These are phyloP conservation scores for Trichoderma sp. DNA, from an alignment of 2,329 filamentous ascomycete species.

Conservation along the genomic window DNA sequence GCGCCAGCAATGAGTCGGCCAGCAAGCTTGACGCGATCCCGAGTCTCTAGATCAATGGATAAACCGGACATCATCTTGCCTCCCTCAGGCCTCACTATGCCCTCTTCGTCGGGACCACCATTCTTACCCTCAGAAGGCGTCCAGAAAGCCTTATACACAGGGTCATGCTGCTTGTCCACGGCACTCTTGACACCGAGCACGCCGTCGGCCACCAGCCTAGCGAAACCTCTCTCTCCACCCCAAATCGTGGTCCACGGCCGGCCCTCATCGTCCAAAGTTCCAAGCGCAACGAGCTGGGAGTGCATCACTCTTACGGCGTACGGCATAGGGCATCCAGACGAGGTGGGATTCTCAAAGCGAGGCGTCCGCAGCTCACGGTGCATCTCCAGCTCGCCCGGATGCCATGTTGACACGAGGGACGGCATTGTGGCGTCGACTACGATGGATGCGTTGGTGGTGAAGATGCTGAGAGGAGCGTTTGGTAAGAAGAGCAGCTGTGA, in stretches of 20 bases:
- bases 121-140: conserved; percentile 17
- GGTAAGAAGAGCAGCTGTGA: background rate
- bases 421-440: conserved; percentile 1
- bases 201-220: conserved; percentile 56
- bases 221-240: conserved; percentile 71
- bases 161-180: conserved; percentile 63
- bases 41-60: conserved; percentile 49
- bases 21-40: conserved; percentile 70
- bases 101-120: background rate
- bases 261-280: conserved; percentile 62
- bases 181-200: conserved; percentile 62
- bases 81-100: conserved; percentile 33
- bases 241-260: conserved; percentile 75
- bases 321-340: conserved; percentile 57
- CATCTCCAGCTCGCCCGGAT: conserved; percentile 64
- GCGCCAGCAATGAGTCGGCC: conserved; percentile 66
- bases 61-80: conserved; percentile 46
- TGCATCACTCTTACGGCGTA: conserved; percentile 58
- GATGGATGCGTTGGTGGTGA: conserved; percentile 14
- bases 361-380: conserved; percentile 60
- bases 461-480: background rate
- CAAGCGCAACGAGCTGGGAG: conserved; percentile 69
- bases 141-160: conserved; percentile 64
- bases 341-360: conserved; percentile 61
- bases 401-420: conserved; percentile 30